These are phyloP conservation scores for Suillus brevipes DNA, from an alignment of 768 basidiomycete genomes.

Conservation along the genomic window DNA sequence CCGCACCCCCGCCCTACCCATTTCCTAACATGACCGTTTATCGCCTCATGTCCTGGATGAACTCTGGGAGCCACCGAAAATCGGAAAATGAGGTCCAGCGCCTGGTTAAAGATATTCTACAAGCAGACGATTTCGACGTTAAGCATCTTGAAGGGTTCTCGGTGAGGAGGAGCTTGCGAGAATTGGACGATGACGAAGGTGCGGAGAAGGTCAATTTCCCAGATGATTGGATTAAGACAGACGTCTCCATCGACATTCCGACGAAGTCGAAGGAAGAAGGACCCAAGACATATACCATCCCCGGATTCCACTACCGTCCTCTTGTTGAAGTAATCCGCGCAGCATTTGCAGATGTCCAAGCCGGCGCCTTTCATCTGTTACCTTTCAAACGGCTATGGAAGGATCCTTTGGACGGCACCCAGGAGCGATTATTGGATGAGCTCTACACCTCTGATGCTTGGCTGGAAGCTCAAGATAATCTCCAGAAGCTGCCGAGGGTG, in stretches of 20 bases:
- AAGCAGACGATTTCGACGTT: conserved; percentile 1
- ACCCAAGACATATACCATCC: conserved; percentile 1
- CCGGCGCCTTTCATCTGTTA: conserved; percentile 21
- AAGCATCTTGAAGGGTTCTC: background rate
- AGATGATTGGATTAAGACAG: no score
- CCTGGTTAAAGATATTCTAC: conserved; percentile 1
- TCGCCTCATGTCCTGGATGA: conserved; percentile 8
- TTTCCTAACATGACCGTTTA: background rate
- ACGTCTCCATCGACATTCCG: no score
- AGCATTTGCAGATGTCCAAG: conserved; percentile 4
- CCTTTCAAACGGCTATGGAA: conserved; percentile 24
- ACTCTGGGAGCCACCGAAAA: background rate
- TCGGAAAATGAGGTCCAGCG: background rate
- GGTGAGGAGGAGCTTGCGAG: background rate
- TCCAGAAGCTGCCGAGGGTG: conserved; percentile 15
- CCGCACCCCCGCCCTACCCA: conserved; percentile 1
- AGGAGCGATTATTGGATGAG: conserved; percentile 18
- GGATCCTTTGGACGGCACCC: conserved; percentile 2
- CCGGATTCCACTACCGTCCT: conserved; percentile 18
- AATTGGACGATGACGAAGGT: background rate
- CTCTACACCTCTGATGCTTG: conserved; percentile 21
- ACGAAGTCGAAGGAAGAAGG: background rate
- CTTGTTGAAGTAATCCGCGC: conserved; percentile 15
- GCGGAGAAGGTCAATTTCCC: no score
- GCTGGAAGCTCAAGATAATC: conserved; percentile 13